Conservation (phyloP, 2,329 filamentous ascomycete genomes). For the Teratosphaeria nubilosa region DNA sequence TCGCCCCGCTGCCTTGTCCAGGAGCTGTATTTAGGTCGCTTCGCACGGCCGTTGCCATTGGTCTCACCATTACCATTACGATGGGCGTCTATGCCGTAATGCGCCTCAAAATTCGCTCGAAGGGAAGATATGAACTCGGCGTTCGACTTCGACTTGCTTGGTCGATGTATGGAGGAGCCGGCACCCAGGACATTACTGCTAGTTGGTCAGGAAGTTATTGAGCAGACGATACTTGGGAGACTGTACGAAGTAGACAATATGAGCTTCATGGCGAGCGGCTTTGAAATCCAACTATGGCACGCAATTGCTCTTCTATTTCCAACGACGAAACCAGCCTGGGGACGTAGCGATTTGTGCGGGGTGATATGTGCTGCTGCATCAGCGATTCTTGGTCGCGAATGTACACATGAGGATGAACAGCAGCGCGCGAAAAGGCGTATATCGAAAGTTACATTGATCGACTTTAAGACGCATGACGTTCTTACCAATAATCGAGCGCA, state of each 20-base stretch:
- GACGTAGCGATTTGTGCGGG: background rate
- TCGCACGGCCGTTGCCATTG: conserved; percentile 9
- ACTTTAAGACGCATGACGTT: background rate
- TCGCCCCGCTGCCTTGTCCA: conserved; percentile 58
- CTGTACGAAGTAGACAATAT: conserved; percentile 77
- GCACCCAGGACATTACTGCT: conserved; percentile 72
- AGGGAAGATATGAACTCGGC: conserved; percentile 85
- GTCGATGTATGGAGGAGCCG: conserved; percentile 72
- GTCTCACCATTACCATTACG: conserved; percentile 2
- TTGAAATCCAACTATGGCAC: background rate
- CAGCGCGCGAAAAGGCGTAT: background rate
- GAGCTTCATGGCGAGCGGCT: conserved; percentile 57
- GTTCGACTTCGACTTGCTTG: conserved; percentile 73
- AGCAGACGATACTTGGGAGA: conserved; percentile 1
- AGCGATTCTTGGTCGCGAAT: background rate
- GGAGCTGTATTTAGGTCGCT: conserved; percentile 31
- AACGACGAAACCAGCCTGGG: background rate
- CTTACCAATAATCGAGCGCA: background rate
- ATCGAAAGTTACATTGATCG: background rate
- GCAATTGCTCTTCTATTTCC: background rate
- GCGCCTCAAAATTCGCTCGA: conserved; percentile 59
- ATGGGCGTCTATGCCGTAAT: conserved; percentile 5
- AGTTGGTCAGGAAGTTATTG: conserved; percentile 11
- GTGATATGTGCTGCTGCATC: background rate
- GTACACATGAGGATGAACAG: background rate